phyloP scores from a whole-genome alignment of 176 grass and related monocot genomes.

The Alloteropsis semialata region DNA sequence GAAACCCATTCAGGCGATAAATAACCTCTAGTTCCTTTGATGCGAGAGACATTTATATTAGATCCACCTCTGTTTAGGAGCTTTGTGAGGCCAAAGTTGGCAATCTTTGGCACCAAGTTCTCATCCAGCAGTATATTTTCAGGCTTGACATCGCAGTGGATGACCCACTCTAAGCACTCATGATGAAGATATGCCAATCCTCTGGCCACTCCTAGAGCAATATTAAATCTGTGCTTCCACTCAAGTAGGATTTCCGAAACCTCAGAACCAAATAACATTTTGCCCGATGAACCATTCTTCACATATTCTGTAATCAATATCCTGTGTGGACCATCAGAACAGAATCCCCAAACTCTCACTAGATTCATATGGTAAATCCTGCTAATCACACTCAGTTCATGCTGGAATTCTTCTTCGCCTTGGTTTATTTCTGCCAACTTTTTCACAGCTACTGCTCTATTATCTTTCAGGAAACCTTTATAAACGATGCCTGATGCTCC shows the following conservation, averaged over 20 bases:
- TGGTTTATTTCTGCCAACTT: too few species aligned
- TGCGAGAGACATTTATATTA: conserved; percentile 10
- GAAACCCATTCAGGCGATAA: too few species aligned
- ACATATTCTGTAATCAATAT: background rate
- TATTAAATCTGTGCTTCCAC: background rate
- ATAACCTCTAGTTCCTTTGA: conserved; percentile 40
- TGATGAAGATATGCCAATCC: background rate
- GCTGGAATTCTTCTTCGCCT: too few species aligned
- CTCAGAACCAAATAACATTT: background rate
- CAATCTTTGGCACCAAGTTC: background rate
- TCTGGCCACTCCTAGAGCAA: background rate
- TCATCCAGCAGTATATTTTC: background rate
- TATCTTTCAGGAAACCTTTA: too few species aligned
- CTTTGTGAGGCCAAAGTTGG: background rate
- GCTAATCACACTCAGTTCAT: too few species aligned
- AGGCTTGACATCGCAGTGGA: too few species aligned
- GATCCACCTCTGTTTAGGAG: background rate
- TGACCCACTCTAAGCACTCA: too few species aligned
- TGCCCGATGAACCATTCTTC: background rate
- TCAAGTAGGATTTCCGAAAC: background rate
- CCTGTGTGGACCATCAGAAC: too few species aligned
- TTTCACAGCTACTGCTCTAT: too few species aligned
- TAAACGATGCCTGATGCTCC: too few species aligned
- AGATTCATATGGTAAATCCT: too few species aligned
- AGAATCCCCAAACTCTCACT: too few species aligned